Evolutionary conservation across 2,329 filamentous ascomycete species (phyloP).

Genomic region (Colletotrichum sp.): DNA sequence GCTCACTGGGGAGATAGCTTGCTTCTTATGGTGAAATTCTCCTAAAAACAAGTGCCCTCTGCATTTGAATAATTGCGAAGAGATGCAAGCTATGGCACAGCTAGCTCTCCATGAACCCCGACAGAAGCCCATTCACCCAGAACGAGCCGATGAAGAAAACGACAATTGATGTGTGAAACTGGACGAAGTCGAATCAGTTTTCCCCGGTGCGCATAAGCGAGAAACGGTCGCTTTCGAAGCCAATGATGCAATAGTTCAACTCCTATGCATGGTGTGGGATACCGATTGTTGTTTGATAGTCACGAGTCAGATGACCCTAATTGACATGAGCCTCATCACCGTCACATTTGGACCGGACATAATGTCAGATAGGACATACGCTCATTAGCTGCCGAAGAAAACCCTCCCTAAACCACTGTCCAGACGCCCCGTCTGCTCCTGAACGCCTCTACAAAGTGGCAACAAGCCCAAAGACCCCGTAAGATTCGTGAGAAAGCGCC

Average conservation of each 20-base stretch:
- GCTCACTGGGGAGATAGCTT: too few relatives aligned
- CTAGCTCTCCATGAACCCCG: fast-evolving
- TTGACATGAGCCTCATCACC: not conserved
- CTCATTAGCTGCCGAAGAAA: not conserved
- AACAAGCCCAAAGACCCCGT: not conserved
- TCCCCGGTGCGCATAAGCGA: fast-evolving
- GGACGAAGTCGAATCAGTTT: not conserved
- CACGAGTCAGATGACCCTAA: not conserved
- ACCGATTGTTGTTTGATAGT: not conserved
- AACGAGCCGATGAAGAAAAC: fast-evolving
- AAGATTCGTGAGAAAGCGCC: not conserved
- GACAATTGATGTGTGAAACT: fast-evolving
- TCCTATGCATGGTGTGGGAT: not conserved
- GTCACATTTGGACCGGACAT: fast-evolving
- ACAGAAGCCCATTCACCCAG: too few relatives aligned
- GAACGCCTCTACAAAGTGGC: not conserved
- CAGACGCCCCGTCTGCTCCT: not conserved
- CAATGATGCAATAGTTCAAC: fast-evolving
- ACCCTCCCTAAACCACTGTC: not conserved
- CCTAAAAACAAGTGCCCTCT: fast-evolving
- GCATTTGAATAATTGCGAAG: fast-evolving
- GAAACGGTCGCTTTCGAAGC: too few relatives aligned
- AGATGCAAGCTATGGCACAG: not conserved
- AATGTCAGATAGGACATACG: not conserved
- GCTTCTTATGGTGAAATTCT: fast-evolving